Evolutionary conservation across 140 eudicot genomes (phyloP).

Genomic region (Flaveria floridana): DNA sequence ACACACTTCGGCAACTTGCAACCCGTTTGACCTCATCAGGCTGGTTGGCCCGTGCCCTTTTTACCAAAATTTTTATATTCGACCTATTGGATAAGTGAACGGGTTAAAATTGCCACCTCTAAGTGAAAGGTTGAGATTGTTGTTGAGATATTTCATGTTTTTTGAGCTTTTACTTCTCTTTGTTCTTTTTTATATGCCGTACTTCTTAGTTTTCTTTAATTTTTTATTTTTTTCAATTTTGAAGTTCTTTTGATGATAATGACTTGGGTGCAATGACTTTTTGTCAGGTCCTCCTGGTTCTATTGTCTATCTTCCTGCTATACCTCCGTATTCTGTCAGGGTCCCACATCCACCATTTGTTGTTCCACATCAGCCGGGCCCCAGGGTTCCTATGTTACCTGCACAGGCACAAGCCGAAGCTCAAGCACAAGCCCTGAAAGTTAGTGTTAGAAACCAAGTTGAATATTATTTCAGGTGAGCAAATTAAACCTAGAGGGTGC

Average conservation of each 20-base stretch:
- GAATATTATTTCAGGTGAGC: conserved; percentile 93
- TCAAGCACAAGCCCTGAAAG: conserved; percentile 45
- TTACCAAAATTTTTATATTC: neutral
- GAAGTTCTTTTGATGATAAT: neutral
- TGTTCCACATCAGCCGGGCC: conserved; percentile 56
- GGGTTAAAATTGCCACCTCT: neutral
- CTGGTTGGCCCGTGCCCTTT: neutral
- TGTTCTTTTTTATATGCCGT: neutral
- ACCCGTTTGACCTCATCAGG: neutral
- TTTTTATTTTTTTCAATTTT: neutral
- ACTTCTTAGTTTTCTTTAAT: neutral
- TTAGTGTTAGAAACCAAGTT: conserved; percentile 64
- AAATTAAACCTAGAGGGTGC: neutral
- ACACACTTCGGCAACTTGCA: neutral
- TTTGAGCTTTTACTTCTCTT: neutral
- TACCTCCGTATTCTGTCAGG: conserved; percentile 66
- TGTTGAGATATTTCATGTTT: neutral
- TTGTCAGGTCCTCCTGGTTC: conserved; percentile 82
- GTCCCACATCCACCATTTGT: conserved; percentile 71
- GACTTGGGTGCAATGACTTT: neutral
- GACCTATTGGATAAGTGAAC: neutral
- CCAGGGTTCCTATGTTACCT: conserved; percentile 52
- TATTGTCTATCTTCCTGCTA: conserved; percentile 60
- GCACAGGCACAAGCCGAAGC: conserved; percentile 45
- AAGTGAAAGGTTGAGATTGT: neutral